phyloP scores from a whole-genome alignment of 306 rosid species.

The Inga leiocalycina region DNA sequence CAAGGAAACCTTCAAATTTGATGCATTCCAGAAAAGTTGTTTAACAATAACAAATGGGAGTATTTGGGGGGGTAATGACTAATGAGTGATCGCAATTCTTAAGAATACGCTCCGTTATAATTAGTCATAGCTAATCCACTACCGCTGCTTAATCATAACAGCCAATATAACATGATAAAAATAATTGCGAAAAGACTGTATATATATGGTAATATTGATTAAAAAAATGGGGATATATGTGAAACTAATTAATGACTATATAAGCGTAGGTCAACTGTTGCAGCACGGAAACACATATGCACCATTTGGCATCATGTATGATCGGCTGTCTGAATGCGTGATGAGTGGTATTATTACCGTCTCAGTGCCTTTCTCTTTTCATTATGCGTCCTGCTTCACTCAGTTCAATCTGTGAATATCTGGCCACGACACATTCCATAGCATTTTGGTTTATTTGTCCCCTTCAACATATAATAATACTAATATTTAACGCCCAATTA shows the following conservation, averaged over 20 bases:
- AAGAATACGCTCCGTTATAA: not conserved
- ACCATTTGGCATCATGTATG: slow-evolving; percentile 11
- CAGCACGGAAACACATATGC: slow-evolving; percentile 44
- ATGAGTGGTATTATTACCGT: slow-evolving; percentile 29
- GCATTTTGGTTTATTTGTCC: slow-evolving; percentile 52
- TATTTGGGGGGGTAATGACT: not conserved
- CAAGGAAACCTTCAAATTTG: not conserved
- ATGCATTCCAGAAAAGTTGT: not conserved
- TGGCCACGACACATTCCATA: slow-evolving; percentile 19
- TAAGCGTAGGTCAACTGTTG: slow-evolving; percentile 33
- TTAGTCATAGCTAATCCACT: slow-evolving; percentile 4
- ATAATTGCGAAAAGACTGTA: not conserved
- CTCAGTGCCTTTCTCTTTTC: slow-evolving; percentile 6
- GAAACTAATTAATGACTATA: slow-evolving; percentile 21
- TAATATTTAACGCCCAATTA: slow-evolving; percentile 40
- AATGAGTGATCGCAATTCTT: not conserved
- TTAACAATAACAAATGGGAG: not conserved
- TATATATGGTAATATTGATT: too few relatives aligned
- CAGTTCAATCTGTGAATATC: not conserved
- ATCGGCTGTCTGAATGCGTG: slow-evolving; percentile 35
- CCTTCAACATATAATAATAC: slow-evolving; percentile 23
- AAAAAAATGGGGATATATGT: not conserved
- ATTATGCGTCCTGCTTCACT: slow-evolving; percentile 18
- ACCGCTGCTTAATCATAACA: slow-evolving; percentile 26
- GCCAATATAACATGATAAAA: slow-evolving; percentile 6